These are phyloP conservation scores for Nicotiana paniculata DNA, from an alignment of 257 asterid species.

Conservation along the genomic window DNA sequence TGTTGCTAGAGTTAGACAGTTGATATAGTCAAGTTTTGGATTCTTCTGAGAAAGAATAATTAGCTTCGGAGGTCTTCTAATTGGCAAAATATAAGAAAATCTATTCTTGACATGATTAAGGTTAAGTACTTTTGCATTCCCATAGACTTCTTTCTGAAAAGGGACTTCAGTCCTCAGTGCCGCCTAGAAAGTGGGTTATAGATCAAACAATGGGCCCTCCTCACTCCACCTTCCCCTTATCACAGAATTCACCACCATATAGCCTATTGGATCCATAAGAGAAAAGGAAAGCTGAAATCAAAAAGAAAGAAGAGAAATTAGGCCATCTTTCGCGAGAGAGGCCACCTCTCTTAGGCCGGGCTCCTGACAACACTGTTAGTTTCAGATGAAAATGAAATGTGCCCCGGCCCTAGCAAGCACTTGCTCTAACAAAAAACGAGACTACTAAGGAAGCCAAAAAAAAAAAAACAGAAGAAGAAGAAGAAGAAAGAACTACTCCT, in stretches of 20 bases:
- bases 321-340: background rate
- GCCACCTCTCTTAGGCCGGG: background rate
- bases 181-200: background rate
- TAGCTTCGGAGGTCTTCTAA: background rate
- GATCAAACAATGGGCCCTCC: background rate
- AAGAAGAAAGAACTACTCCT: no score
- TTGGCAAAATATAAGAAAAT: background rate
- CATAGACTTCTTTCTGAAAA: background rate
- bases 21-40: background rate
- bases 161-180: background rate
- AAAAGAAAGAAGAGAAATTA: background rate
- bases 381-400: background rate
- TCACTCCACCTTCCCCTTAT: background rate
- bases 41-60: background rate
- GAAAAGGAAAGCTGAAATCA: background rate
- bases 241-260: background rate
- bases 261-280: background rate
- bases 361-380: background rate
- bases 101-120: background rate
- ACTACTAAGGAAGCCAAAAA: background rate
- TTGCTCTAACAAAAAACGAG: background rate
- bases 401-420: background rate
- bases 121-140: background rate
- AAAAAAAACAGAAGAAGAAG: background rate
- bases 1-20: background rate